These are phyloP conservation scores for Tirmania nivea DNA, from an alignment of 495 filamentous ascomycete genomes.

Conservation along the genomic window DNA sequence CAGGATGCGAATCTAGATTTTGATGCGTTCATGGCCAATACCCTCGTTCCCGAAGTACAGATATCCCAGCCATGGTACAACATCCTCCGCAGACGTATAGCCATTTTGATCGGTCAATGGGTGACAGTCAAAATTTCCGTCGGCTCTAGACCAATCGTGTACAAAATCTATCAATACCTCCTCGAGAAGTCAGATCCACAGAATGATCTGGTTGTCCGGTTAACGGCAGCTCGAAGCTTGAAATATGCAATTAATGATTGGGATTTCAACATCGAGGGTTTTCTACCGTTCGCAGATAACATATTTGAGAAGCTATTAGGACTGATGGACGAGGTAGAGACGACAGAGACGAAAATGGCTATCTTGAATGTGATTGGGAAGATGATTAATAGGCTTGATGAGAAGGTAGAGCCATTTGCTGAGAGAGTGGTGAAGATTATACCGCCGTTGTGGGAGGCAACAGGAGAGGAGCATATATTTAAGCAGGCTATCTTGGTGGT, in stretches of 20 bases:
- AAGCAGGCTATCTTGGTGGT: slow-evolving; percentile 82
- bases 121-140: slow-evolving; percentile 47
- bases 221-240: slow-evolving; percentile 73
- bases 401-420: slow-evolving; percentile 48
- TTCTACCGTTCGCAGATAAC: slow-evolving; percentile 50
- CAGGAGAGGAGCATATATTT: slow-evolving; percentile 62
- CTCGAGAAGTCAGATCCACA: slow-evolving; percentile 49
- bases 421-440: slow-evolving; percentile 59
- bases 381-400: slow-evolving; percentile 61
- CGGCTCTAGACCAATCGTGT: slow-evolving; percentile 46
- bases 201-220: slow-evolving; percentile 81
- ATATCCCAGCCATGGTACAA: slow-evolving; percentile 54
- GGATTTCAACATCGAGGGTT: slow-evolving; percentile 47
- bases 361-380: slow-evolving; percentile 61
- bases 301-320: slow-evolving; percentile 47
- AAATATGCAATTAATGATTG: slow-evolving; percentile 58
- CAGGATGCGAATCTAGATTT: slow-evolving; percentile 44
- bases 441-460: slow-evolving; percentile 65
- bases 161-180: slow-evolving; percentile 76
- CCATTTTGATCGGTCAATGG: slow-evolving; percentile 79
- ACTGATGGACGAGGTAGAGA: slow-evolving; percentile 59
- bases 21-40: slow-evolving; percentile 49
- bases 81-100: slow-evolving; percentile 67
- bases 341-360: slow-evolving; percentile 68
- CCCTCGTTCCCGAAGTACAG: slow-evolving; percentile 59